Base-by-base conservation (phyloP, 495 filamentous ascomycete species). In the Saxophila tyrrhenica region DNA sequence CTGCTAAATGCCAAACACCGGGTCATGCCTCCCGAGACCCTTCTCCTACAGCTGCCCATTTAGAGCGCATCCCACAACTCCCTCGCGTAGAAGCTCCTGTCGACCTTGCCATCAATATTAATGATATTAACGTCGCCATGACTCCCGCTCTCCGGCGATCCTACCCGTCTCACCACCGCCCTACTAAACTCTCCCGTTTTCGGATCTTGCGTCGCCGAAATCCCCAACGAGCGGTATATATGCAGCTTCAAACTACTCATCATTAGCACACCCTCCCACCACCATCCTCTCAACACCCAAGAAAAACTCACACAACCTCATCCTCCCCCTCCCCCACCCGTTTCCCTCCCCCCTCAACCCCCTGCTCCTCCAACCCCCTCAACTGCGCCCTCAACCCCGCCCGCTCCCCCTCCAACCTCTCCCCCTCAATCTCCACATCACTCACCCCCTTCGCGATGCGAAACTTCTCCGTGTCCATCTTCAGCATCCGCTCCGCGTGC, bases 101-200 rank as follows among this genome's bases (percentile, higher is more conserved):
- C 89, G 64, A 95, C 89, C 69, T 90, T 95, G 5, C 47, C 78
- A 63, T 96, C 91, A 57, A 98, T 82, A 62, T 95, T 94, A 47
- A 98, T 83, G 25, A 97, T 86, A 67, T 95, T 86, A 51, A 96
- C 87, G 67, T 96, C 92, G 25, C 89, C 90, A 70, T 88, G 89
- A 9, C 45, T 21, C 17, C 9, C 13, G 9, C 21, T 17, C n/a
- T 41, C 32, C 2, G 29, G 19, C 17, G 13, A 2, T 2, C 20
- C 20, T 3, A 42, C 21, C 69, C 94, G 95, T 52, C 91, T 76
- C 58, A 98, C 84, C 45, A 95, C 79, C 13, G 87, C 89, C 64
- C 86, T 86, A 55, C 73, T 86, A 70, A 87, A 96, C 63, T 84
- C 85, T 20, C 89, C 89, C 9, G 82, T 83, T 51, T 69, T 72